Evolutionary conservation across 352 stramenopile species (phyloP).

Genomic region (Phytophthora podocarpi): DNA sequence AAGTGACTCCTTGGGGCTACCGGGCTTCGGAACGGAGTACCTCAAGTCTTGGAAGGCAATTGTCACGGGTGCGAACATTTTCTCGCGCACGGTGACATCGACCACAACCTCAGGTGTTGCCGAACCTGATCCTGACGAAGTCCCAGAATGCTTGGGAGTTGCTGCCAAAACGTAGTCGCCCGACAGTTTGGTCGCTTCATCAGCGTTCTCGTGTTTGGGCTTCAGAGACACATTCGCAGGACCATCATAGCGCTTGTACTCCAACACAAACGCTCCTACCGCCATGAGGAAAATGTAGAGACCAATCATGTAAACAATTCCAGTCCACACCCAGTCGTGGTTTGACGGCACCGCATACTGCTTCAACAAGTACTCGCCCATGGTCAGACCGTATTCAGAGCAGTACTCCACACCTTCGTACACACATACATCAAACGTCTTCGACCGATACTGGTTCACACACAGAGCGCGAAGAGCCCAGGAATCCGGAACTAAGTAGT

Average conservation of each 20-base stretch:
- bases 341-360: slow-evolving; percentile 31
- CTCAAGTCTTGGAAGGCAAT: slow-evolving; percentile 42
- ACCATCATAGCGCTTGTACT: slow-evolving; percentile 37
- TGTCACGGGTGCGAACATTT: slow-evolving; percentile 31
- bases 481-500: slow-evolving; percentile 45
- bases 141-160: slow-evolving; percentile 16
- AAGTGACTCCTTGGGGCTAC: slow-evolving; percentile 24
- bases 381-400: slow-evolving; percentile 20
- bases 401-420: slow-evolving; percentile 39
- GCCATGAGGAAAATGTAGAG: slow-evolving; percentile 36
- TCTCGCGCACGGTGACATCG: slow-evolving; percentile 1
- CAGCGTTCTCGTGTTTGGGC: slow-evolving; percentile 12
- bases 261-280: slow-evolving; percentile 30
- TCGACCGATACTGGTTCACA: slow-evolving; percentile 20
- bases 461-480: slow-evolving; percentile 33
- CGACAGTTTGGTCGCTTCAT: too few species aligned
- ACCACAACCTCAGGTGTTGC: slow-evolving; percentile 12
- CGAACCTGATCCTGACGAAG: too few species aligned
- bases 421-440: slow-evolving; percentile 17
- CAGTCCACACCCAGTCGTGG: slow-evolving; percentile 29
- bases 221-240: slow-evolving; percentile 27
- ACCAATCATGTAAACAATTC: slow-evolving; percentile 31
- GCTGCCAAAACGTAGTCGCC: slow-evolving; percentile 1
- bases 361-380: slow-evolving; percentile 37
- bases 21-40: slow-evolving; percentile 37